Evolutionary conservation across 2,329 filamentous ascomycete species (phyloP), one percentile per base, ranked within the genome.

Genomic region (Hypoxylon sp.): DNA sequence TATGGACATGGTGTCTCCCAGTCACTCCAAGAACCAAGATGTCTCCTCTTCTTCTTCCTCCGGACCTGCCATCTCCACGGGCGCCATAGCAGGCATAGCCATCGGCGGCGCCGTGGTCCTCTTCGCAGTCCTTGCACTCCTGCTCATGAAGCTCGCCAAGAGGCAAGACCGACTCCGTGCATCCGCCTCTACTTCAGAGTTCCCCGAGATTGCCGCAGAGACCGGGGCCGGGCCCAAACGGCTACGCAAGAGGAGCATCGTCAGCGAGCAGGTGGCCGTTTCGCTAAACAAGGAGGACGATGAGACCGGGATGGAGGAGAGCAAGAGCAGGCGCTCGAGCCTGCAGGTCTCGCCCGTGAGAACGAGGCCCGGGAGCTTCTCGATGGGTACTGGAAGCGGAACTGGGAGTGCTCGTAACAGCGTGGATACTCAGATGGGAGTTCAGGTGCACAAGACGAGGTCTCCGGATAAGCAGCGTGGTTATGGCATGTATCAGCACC

Each of bases 61-160:
- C 17, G 17, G 11, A 11, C 3, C 41, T 6, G 7, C 28, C 2
- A 70, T 80, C 36, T 77, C 77, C 2, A 74, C 75, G n/a, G 78
- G 79, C 19, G 75, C 72, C 19, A 74, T 82, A 60, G 73, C 86
- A 34, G 80, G 80, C 59, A 83, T 87, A 59, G 81, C 82, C 11
- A 69, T 88, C 25, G 81, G 81, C 32, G 84, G 84, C n/a, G 82
- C 82, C 14, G 72, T 83, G 1, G 58, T 85, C 5, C 64, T 87
- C 13, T 84, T 85, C 72, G 75, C 80, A 1, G 75, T 72, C 6
- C 63, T 86, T 5, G 83, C 82, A 0, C 75, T 83, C 25, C 63
- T 85, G 23, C 79, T 85, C 49, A 72, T 83, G 5, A 82, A 81
- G 76, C 67, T 80, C 2, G 79, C 79, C 7, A 76, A 74, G 46